A percentile compares a stretch with the other conserved stretches of the same genome.
These are phyloP conservation scores for Solanum bulbocastanum DNA, from an alignment of 257 asterid genomes.

Conservation along the genomic window DNA sequence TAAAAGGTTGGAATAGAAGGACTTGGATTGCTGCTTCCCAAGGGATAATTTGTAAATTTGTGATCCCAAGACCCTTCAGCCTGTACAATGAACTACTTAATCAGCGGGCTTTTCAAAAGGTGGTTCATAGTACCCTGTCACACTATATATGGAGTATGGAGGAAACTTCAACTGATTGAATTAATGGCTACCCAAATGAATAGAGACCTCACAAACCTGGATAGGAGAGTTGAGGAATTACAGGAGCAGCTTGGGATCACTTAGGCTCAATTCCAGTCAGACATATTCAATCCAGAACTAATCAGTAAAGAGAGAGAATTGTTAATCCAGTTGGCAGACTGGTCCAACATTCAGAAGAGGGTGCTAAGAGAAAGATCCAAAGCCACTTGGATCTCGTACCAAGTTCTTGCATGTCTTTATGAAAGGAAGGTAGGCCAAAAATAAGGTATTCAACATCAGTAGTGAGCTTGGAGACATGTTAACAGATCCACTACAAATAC, in stretches of 20 bases:
- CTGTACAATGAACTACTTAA: background rate
- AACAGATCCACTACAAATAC: background rate
- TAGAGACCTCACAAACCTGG: background rate
- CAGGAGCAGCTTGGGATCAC: background rate
- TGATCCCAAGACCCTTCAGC: background rate
- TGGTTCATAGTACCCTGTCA: background rate
- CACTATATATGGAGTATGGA: background rate
- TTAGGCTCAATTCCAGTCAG: background rate
- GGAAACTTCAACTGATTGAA: background rate
- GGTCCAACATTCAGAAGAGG: background rate
- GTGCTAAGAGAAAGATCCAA: background rate
- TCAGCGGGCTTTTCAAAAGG: background rate
- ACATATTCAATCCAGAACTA: background rate
- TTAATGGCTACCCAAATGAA: background rate
- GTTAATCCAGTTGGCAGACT: background rate
- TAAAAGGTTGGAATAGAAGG: background rate
- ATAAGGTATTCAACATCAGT: background rate
- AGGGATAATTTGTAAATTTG: background rate
- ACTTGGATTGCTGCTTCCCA: background rate
- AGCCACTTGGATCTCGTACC: background rate
- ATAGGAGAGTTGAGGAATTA: background rate
- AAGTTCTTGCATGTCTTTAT: background rate
- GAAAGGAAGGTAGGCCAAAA: background rate
- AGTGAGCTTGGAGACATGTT: background rate
- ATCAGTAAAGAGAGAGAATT: background rate